Conservation (phyloP, 371 early-diverging fungal species). For the Choanephora cucurbitarum region DNA sequence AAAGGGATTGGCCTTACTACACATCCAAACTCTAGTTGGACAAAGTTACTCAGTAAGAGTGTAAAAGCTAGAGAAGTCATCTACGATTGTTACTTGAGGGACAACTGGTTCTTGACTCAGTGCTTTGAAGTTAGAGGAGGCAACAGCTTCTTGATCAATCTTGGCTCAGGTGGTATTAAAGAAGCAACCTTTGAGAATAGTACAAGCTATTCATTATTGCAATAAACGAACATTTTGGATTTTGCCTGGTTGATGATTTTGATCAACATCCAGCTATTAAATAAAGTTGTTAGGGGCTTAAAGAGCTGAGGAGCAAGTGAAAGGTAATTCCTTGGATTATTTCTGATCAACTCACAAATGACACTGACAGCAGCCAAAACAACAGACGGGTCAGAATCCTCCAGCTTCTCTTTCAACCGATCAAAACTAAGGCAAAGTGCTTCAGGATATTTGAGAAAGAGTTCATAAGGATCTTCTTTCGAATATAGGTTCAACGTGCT, state of each 20-base stretch:
- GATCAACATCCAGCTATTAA: slow-evolving; percentile 98
- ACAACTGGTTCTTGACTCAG: too few species aligned
- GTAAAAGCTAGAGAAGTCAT: too few species aligned
- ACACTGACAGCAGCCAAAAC: slow-evolving; percentile 92
- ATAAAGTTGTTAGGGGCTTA: slow-evolving; percentile 80
- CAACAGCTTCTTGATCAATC: slow-evolving; percentile 87
- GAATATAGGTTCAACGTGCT: too few species aligned
- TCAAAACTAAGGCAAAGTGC: slow-evolving; percentile 84
- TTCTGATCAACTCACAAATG: slow-evolving; percentile 91
- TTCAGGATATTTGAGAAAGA: slow-evolving; percentile 90
- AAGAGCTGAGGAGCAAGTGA: slow-evolving; percentile 93
- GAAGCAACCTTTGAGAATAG: too few species aligned
- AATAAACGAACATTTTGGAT: slow-evolving; percentile 2
- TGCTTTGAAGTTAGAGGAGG: slow-evolving; percentile 80
- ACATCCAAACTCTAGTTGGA: too few species aligned
- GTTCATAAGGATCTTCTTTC: too few species aligned
- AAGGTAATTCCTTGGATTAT: slow-evolving; percentile 89
- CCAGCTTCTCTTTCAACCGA: slow-evolving; percentile 86
- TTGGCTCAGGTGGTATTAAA: slow-evolving; percentile 90
- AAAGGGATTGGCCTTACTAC: too few species aligned
- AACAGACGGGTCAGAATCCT: slow-evolving; percentile 91
- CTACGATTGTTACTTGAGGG: too few species aligned
- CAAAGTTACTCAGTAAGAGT: too few species aligned
- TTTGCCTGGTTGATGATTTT: slow-evolving; percentile 93
- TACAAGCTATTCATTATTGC: slow-evolving; percentile 57